A percentile compares a stretch with the other conserved stretches of the same genome.
These are phyloP conservation scores for Sporothrix luriei DNA, from an alignment of 2,329 filamentous ascomycete genomes.

Conservation along the genomic window DNA sequence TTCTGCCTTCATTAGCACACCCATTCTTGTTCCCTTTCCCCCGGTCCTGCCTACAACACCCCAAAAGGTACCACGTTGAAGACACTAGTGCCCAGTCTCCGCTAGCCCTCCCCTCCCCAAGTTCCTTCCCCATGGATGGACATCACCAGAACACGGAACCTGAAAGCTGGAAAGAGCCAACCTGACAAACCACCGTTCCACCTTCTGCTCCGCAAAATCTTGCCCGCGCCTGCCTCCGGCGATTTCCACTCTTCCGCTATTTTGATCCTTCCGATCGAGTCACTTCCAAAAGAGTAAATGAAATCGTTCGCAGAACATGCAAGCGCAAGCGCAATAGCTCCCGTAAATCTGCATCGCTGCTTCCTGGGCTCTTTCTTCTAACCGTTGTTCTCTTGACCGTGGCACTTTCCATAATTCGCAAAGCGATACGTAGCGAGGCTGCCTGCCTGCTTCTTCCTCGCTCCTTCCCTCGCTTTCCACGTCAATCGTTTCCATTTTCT, in stretches of 20 bases:
- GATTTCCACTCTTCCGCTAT: background rate
- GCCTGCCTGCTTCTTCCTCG: background rate
- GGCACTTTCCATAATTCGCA: background rate
- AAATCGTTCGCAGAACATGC: background rate
- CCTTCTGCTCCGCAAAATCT: background rate
- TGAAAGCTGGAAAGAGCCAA: background rate
- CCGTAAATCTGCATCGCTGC: background rate
- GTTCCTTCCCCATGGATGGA: slow-evolving; percentile 6
- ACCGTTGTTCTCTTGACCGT: background rate
- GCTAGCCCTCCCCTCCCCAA: background rate
- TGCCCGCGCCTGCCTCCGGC: background rate
- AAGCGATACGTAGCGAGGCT: background rate
- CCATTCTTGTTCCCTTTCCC: too few relatives aligned
- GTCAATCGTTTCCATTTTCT: slow-evolving; percentile 11
- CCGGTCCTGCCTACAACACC: slow-evolving; percentile 6
- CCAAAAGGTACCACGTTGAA: background rate
- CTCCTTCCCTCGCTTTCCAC: background rate
- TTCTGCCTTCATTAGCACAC: background rate
- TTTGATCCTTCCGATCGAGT: background rate
- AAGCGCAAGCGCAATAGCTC: background rate
- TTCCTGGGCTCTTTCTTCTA: slow-evolving; percentile 4
- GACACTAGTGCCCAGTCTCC: background rate
- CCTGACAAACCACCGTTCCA: background rate
- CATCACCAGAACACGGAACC: slow-evolving; percentile 9
- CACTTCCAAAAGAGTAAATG: slow-evolving; percentile 16